Evolutionary conservation across 768 basidiomycete genomes (phyloP).

Genomic region (Grammothele lineata): DNA sequence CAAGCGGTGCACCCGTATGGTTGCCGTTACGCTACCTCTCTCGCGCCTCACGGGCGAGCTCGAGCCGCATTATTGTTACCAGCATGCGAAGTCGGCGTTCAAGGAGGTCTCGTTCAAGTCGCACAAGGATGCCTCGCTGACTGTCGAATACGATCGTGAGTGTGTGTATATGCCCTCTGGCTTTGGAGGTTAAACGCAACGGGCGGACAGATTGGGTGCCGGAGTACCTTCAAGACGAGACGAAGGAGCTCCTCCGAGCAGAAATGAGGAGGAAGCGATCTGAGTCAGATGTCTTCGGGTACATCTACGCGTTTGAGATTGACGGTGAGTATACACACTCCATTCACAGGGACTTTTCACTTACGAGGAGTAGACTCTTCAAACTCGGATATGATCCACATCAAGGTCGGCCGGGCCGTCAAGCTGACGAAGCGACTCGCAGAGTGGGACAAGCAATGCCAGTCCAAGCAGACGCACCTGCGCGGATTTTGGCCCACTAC

Average conservation of each 20-base stretch:
- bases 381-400: slow-evolving; percentile 41
- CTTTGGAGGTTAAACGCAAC: not conserved
- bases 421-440: slow-evolving; percentile 71
- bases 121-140: slow-evolving; percentile 9
- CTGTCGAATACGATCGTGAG: slow-evolving; percentile 8
- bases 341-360: not conserved
- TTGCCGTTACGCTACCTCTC: slow-evolving; percentile 40
- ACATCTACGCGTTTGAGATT: slow-evolving; percentile 82
- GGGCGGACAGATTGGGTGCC: slow-evolving; percentile 63
- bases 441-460: slow-evolving; percentile 81
- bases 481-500: slow-evolving; percentile 72
- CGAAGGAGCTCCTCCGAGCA: slow-evolving; percentile 49
- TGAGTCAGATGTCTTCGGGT: slow-evolving; percentile 59
- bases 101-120: slow-evolving; percentile 10
- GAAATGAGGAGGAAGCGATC: slow-evolving; percentile 56
- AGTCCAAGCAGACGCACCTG: slow-evolving; percentile 68
- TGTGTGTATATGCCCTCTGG: not conserved
- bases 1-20: slow-evolving; percentile 51
- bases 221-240: slow-evolving; percentile 53
- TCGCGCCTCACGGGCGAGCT: slow-evolving; percentile 27
- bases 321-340: slow-evolving; percentile 39
- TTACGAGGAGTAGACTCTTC: slow-evolving; percentile 27
- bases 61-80: slow-evolving; percentile 53
- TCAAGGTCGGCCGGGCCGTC: slow-evolving; percentile 78
- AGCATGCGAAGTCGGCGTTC: slow-evolving; percentile 57